A percentile compares a stretch with the other conserved stretches of the same genome.
phyloP scores from a whole-genome alignment of 768 basidiomycete genomes.

The Lyophyllum atratum region DNA sequence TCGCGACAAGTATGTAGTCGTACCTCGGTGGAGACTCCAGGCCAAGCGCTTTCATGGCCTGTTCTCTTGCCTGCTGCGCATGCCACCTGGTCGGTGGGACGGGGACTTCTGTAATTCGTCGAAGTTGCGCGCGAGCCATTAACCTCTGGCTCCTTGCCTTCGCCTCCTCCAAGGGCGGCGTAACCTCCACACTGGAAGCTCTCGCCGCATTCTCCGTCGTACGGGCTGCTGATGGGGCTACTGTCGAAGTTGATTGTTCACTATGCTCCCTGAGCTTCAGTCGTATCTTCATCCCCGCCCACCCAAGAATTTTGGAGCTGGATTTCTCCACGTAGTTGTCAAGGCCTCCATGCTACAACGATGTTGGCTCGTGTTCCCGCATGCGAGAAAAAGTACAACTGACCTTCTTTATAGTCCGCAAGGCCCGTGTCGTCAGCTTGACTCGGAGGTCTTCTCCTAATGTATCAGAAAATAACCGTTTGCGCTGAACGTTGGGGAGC shows the following conservation, averaged over 20 bases:
- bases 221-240: not conserved
- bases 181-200: slow-evolving; percentile 10
- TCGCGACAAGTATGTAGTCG: not conserved
- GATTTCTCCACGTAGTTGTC: slow-evolving; percentile 67
- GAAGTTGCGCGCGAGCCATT: not conserved
- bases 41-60: slow-evolving; percentile 27
- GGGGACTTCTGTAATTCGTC: not conserved
- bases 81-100: slow-evolving; percentile 11
- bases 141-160: not conserved
- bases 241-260: slow-evolving; percentile 2
- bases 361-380: not conserved
- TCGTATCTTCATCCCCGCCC: slow-evolving; percentile 53
- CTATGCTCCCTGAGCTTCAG: slow-evolving; percentile 29
- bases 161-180: not conserved
- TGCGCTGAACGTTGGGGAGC: slow-evolving; percentile 85
- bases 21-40: slow-evolving; percentile 16
- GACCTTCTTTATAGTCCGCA: slow-evolving; percentile 86
- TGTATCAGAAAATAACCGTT: slow-evolving; percentile 69
- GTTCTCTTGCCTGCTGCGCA: slow-evolving; percentile 23
- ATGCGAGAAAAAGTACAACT: slow-evolving; percentile 9
- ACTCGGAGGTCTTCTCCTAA: slow-evolving; percentile 59
- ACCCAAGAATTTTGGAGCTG: slow-evolving; percentile 36
- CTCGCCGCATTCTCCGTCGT: not conserved
- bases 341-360: slow-evolving; percentile 60
- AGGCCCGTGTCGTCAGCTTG: slow-evolving; percentile 73